Evolutionary conservation across 2,329 filamentous ascomycete genomes (phyloP).

Genomic region (Penicillium sp.): DNA sequence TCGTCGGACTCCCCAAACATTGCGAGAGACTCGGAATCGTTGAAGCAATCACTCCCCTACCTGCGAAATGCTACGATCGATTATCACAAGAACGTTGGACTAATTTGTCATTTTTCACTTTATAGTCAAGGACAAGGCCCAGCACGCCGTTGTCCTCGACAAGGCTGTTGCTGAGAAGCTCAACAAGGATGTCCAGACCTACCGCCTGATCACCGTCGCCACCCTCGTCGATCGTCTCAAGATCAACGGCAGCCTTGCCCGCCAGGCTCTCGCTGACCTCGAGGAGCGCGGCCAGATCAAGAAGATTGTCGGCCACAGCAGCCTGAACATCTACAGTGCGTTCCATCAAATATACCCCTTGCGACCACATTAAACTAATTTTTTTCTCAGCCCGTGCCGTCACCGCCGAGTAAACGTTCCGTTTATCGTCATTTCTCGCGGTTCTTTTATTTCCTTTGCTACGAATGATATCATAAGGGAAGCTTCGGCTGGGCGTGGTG

Average conservation of each 20-base stretch:
- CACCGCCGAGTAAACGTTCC: conserved; percentile 45
- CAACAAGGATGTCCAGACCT: conserved; percentile 99
- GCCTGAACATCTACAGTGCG: conserved; percentile 97
- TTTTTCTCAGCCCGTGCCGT: conserved; percentile 41
- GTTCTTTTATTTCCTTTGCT: conserved; percentile 36
- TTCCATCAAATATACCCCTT: conserved; percentile 26
- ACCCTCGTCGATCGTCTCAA: conserved; percentile 99
- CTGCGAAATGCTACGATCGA: neutral
- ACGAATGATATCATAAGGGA: conserved; percentile 43
- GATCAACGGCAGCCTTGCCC: conserved; percentile 98
- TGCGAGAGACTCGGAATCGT: conserved; percentile 14
- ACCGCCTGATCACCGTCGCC: conserved; percentile 98
- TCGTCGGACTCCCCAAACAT: conserved; percentile 9
- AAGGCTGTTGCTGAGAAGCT: conserved; percentile 97
- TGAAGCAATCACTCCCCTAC: conserved; percentile 8
- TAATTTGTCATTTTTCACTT: conserved; percentile 23
- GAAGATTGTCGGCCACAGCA: conserved; percentile 94
- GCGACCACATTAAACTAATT: conserved; percentile 8
- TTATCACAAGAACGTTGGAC: conserved; percentile 10
- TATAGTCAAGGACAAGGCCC: conserved; percentile 99
- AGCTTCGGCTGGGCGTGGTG: conserved; percentile 40
- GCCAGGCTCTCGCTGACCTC: conserved; percentile 83
- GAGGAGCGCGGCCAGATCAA: conserved; percentile 99
- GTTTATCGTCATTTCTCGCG: conserved; percentile 36
- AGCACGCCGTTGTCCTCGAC: conserved; percentile 98